Base-by-base conservation (phyloP, 495 filamentous ascomycete species). In the Penicillium goetzii region DNA sequence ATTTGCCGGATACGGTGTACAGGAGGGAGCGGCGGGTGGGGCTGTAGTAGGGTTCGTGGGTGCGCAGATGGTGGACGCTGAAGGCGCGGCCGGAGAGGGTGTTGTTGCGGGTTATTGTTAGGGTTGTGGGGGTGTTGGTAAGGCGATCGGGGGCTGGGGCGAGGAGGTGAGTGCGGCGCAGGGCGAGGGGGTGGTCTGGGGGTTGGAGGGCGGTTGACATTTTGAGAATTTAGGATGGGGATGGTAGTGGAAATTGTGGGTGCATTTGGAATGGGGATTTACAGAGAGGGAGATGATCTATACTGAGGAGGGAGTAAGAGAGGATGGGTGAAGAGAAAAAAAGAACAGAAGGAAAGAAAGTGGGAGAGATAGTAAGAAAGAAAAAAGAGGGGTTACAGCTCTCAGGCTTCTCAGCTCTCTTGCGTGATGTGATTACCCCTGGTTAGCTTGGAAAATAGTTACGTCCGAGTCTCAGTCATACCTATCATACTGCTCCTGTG, bases 101-200 rank as follows among this genome's bases (percentile, higher is more conserved):
- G 64, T 66, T 60, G 34, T 61, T 53, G 51, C 65, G 64, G 15
- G 58, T 55, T 6, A 73, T 68, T 23, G 57, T 61, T n/a, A 73
- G 63, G 1, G 66, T 73, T 14, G 70, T 73, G 23, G 70, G 65
- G 32, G 70, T 69, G 57, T 71, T 65, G 40, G 68, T 71, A 25
- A 73, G 56, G 32, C 66, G 63, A 57, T 73, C 70, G 59, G 70
- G 59, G 2, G 65, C 63, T 26, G 70, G 68, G 47, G 68, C 60
- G 59, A 73, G 65, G 50, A 73, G 68, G 60, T 73, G 68, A 23
- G 66, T 64, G 59, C 59, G 63, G 3, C 64, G 66, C 6, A 73
- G 68, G 28, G 70, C 70, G 64, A 73, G 60, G 17, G 70, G 70
- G 40, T 69, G 63, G 43, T 63, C 60, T 2, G 67, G 66, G 33